Evolutionary conservation across 768 basidiomycete species (phyloP), one percentile per base, ranked within the genome.

Genomic region (Exidia glandulosa): DNA sequence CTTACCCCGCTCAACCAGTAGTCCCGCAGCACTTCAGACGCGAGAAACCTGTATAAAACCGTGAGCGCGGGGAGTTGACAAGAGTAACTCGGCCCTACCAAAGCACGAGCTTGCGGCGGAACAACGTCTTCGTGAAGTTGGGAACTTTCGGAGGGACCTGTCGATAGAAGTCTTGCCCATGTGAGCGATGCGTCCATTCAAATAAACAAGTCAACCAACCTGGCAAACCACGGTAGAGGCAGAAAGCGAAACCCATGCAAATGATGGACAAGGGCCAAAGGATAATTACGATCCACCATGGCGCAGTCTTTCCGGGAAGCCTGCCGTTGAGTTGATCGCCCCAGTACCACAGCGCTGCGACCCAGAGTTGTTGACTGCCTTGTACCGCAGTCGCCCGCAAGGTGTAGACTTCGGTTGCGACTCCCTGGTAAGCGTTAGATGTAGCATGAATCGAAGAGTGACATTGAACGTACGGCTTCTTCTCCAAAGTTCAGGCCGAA

Each of bases 401-500:
- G 32, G 86, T 88, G 94, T 94, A 96, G 16, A 94, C 85, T 71
- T 96, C 94, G 6, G 94, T 94, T 1, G 94, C 91, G 59, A 94
- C 92, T 66, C 94, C 93, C 83, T 89, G 66, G 41, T 32, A 13
- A 47, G 37, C 29, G 19, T 14, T 45, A 2, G n/a, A 37, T 31
- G 27, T 34, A 63, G 32, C 16, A 59, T 29, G 30, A 16, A 5
- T 30, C 19, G 32, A 14, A 48, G 48, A 61, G 56, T 45, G 1
- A 59, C 30, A 31, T 52, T 29, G 41, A 41, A 75, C 79, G 56
- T 72, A 88, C 88, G 19, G 93, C 94, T 79, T 95, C 94, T 76
- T 96, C 94, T 71, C 94, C 94, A 70, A 96, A 96, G 73, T 96
- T 96, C 63, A 94, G 79, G 67, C 93, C 94, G 67, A 96, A 96